Evolutionary conservation across 306 rosid species (phyloP).

Genomic region (Cercis canadensis): DNA sequence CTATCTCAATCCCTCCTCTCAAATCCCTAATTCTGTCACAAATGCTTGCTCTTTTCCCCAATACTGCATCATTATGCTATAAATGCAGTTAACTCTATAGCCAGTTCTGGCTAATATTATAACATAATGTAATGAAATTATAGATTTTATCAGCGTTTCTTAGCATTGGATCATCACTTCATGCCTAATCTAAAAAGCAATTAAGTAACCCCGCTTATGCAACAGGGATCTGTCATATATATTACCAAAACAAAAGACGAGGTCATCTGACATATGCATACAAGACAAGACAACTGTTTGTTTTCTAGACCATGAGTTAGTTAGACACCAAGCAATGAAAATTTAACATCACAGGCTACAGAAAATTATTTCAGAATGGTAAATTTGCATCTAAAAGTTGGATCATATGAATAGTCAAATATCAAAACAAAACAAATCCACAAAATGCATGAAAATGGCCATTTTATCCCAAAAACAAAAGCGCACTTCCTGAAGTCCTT

Average conservation of each 20-base stretch:
- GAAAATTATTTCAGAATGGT: not conserved
- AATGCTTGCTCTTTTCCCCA: too few relatives aligned
- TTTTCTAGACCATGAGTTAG: not conserved
- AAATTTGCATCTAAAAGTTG: constrained; percentile 4
- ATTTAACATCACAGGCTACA: constrained; percentile 2
- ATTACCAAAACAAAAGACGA: not conserved
- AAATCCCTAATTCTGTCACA: too few relatives aligned
- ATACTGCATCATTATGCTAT: too few relatives aligned
- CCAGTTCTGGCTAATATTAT: not conserved
- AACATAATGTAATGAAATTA: not conserved
- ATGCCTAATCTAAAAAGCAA: not conserved
- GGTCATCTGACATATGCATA: constrained; percentile 11
- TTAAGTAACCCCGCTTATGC: not conserved
- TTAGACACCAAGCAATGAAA: constrained; percentile 2
- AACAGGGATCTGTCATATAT: constrained; percentile 7
- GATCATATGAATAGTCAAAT: not conserved
- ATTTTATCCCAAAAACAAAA: not conserved
- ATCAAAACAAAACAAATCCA: not conserved
- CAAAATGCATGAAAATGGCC: not conserved
- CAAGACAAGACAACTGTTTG: too few relatives aligned
- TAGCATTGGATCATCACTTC: not conserved
- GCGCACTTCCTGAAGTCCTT: not conserved
- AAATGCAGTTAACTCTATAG: too few relatives aligned
- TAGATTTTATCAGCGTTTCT: not conserved
- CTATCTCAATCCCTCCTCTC: too few relatives aligned